These are phyloP conservation scores for Coniochaeta ligniaria DNA, from an alignment of 2,329 filamentous ascomycete genomes.

Conservation along the genomic window DNA sequence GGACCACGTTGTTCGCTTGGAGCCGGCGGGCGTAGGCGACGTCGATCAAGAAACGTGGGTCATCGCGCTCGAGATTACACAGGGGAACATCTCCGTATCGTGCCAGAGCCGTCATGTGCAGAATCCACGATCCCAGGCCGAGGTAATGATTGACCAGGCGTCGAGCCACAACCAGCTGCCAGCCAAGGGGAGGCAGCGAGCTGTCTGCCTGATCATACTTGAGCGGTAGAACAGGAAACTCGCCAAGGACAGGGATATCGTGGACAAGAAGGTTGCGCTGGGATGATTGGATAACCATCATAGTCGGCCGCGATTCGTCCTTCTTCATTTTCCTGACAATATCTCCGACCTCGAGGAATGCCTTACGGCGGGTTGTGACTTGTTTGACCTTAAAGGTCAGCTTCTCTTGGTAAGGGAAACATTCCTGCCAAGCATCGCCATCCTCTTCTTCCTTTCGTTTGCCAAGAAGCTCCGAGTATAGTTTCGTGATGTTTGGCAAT, in stretches of 20 bases:
- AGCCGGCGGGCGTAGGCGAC: slow-evolving; percentile 87
- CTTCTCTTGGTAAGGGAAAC: slow-evolving; percentile 80
- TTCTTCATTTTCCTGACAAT: slow-evolving; percentile 83
- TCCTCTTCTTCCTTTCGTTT: slow-evolving; percentile 59
- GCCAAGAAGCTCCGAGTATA: slow-evolving; percentile 72
- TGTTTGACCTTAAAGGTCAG: slow-evolving; percentile 81
- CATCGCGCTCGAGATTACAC: slow-evolving; percentile 91
- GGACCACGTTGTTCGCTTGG: slow-evolving; percentile 83
- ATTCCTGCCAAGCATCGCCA: slow-evolving; percentile 67
- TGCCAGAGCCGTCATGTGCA: slow-evolving; percentile 80
- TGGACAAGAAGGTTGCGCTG: slow-evolving; percentile 75
- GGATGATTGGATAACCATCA: slow-evolving; percentile 87
- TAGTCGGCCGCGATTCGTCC: slow-evolving; percentile 71
- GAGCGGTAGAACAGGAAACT: slow-evolving; percentile 75
- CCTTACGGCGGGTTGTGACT: slow-evolving; percentile 83
- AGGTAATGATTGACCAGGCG: slow-evolving; percentile 85
- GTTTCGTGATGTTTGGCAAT: slow-evolving; percentile 81
- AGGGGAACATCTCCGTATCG: slow-evolving; percentile 90
- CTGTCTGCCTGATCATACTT: slow-evolving; percentile 79
- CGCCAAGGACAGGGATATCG: slow-evolving; percentile 75
- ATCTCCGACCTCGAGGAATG: slow-evolving; percentile 81
- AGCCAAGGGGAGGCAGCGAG: slow-evolving; percentile 82
- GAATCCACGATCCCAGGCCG: slow-evolving; percentile 84
- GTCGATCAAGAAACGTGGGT: slow-evolving; percentile 92
- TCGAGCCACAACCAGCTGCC: slow-evolving; percentile 84